Percentiles rank a stretch among this genome's conserved stretches.
These are phyloP conservation scores for Porphyrellus cyaneotinctus DNA, from an alignment of 768 basidiomycete species.

Conservation along the genomic window DNA sequence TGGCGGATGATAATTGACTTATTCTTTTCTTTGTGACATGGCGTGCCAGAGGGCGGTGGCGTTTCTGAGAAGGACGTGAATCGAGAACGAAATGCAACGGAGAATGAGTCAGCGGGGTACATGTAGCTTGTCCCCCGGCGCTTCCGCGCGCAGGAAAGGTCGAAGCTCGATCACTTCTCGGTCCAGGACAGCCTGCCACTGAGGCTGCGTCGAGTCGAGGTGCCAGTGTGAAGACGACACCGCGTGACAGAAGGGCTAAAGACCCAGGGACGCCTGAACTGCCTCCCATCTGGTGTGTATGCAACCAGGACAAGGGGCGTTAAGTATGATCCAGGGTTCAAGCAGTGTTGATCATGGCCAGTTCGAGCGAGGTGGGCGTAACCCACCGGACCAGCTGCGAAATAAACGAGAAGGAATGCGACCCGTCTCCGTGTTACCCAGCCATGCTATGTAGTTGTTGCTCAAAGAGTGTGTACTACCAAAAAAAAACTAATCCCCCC, in stretches of 20 bases:
- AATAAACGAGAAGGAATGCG: conserved; percentile 22
- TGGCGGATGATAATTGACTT: not conserved
- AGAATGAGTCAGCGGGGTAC: conserved; percentile 10
- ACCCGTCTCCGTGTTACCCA: conserved; percentile 11
- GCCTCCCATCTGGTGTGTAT: conserved; percentile 33
- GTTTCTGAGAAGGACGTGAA: not conserved
- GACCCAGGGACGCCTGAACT: conserved; percentile 30
- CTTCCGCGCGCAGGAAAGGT: conserved; percentile 20
- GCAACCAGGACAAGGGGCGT: not conserved
- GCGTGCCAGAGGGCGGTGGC: not conserved
- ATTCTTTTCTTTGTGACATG: not conserved
- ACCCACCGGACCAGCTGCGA: conserved; percentile 19
- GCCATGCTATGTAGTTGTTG: no score
- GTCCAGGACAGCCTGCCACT: not conserved
- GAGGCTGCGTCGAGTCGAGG: not conserved
- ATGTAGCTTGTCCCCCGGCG: conserved; percentile 6
- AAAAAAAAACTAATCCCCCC: no score
- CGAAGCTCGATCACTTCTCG: conserved; percentile 21
- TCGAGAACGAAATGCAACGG: conserved; percentile 24
- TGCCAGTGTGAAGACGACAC: not conserved
- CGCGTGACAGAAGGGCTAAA: conserved; percentile 24
- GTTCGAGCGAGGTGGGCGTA: not conserved
- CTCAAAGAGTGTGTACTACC: no score
- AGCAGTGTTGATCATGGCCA: not conserved
- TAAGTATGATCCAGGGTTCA: not conserved